Evolutionary conservation across 2,329 filamentous ascomycete genomes (phyloP).

Genomic region (Eurotiales sp.): DNA sequence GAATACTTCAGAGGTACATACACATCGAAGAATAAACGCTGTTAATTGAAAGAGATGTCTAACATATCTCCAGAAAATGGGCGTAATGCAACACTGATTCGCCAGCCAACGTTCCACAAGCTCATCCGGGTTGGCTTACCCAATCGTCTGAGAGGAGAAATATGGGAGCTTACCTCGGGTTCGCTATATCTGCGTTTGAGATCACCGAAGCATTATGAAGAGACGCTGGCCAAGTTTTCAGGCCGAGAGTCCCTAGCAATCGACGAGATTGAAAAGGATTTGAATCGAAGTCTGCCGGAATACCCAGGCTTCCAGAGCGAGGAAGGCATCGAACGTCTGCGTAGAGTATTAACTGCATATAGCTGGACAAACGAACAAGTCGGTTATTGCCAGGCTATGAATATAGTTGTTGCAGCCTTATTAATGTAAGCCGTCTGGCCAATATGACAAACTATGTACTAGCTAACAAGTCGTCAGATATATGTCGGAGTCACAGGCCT

Average conservation of each 20-base stretch:
- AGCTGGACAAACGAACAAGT: slow-evolving; percentile 96
- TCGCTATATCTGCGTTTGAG: slow-evolving; percentile 85
- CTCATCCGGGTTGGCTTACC: slow-evolving; percentile 92
- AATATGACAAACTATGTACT: background rate
- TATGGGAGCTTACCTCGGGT: slow-evolving; percentile 93
- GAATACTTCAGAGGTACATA: slow-evolving; percentile 71
- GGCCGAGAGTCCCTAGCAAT: slow-evolving; percentile 91
- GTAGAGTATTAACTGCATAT: slow-evolving; percentile 90
- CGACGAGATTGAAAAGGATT: slow-evolving; percentile 97
- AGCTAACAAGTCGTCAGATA: slow-evolving; percentile 55
- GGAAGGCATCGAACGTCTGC: slow-evolving; percentile 84
- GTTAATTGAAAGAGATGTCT: background rate
- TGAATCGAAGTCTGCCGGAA: slow-evolving; percentile 93
- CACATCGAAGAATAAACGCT: background rate
- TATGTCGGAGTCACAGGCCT: slow-evolving; percentile 94
- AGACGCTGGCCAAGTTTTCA: slow-evolving; percentile 78
- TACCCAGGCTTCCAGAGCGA: slow-evolving; percentile 97
- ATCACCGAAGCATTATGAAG: slow-evolving; percentile 75
- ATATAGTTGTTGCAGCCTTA: slow-evolving; percentile 96
- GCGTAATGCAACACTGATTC: slow-evolving; percentile 83
- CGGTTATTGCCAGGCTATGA: slow-evolving; percentile 99
- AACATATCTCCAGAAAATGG: slow-evolving; percentile 68
- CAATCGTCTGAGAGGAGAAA: slow-evolving; percentile 86
- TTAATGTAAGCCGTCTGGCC: slow-evolving; percentile 63
- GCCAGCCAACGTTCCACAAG: slow-evolving; percentile 97